Base-by-base conservation (phyloP, 2,329 filamentous ascomycete species). In the Venturia carpophila region DNA sequence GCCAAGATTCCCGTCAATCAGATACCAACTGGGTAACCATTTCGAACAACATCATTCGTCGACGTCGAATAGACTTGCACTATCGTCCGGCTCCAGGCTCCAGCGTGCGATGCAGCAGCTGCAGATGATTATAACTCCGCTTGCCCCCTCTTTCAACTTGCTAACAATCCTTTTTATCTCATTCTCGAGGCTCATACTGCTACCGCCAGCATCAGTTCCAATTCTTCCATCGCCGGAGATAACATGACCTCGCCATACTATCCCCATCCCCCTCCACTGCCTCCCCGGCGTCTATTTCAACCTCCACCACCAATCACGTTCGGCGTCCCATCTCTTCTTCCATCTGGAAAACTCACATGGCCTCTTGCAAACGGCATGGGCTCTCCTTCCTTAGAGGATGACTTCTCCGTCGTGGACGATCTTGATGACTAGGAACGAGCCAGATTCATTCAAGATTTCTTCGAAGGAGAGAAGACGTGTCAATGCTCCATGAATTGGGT, bases 401-500 rank as follows among this genome's bases (percentile, higher is more conserved):
- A 24, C 13, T 62, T 62, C 24, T 62, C 60, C 1, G 60, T 62
- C 11, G 37, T 62, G 7, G 37, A 62, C 37, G 60, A 47, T 42
- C 60, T 43, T 19, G 39, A 43, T 39, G 43, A 62, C 15, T 19
- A 62, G 17, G 60, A 62, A 21, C 60, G 60, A 27, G 60, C 60
- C 39, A 42, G 43, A 34, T 6, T 62, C 19, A 47, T 62, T 43
- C 60, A 27, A 24, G 60, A 62, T n/a, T 62, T 37, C 11, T 62
- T 27, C 17, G 60, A 62, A n/a, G 60, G 60, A 5, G 39, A 42
- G 3, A 34, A 34, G 17, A 47, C 39, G 4, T 62, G 60, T 21
- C 21, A 27, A 10, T 62, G 60, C 27, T 43, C 37, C 27, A 42
- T 47, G 15, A 62, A 62, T 21, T 62, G 60, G 60, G 60, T 62